Conservation (phyloP, 495 filamentous ascomycete genomes). For the Usnea hakonensis region DNA sequence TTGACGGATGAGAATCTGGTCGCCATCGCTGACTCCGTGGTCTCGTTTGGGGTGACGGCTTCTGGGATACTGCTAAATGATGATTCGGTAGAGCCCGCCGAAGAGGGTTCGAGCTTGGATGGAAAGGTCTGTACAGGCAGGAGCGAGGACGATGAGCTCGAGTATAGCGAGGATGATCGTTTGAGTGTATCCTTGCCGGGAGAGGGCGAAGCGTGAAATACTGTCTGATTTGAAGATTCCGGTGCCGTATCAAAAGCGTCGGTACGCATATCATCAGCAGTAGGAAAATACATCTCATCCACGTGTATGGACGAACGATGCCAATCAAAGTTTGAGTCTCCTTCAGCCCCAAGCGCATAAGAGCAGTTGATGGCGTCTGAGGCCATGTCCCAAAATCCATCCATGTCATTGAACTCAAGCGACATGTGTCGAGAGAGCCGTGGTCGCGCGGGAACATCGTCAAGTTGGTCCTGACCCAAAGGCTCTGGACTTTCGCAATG, state of each 20-base stretch:
- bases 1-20: neutral
- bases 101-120: conserved; percentile 33
- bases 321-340: conserved; percentile 88
- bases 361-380: conserved; percentile 83
- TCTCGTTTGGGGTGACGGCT: conserved; percentile 32
- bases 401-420: neutral
- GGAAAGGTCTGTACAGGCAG: conserved; percentile 24
- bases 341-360: conserved; percentile 85
- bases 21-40: conserved; percentile 16
- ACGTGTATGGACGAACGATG: conserved; percentile 41
- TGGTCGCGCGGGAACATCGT: conserved; percentile 13
- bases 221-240: neutral
- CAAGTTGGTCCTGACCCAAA: conserved; percentile 25
- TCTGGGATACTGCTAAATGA: conserved; percentile 29
- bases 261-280: neutral
- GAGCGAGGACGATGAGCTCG: conserved; percentile 20
- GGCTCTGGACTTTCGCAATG: conserved; percentile 36
- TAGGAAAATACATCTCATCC: neutral
- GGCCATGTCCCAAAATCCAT: conserved; percentile 56
- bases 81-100: conserved; percentile 33
- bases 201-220: neutral
- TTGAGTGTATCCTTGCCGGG: neutral
- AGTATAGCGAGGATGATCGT: conserved; percentile 22
- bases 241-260: neutral
- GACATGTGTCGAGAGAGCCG: conserved; percentile 9